Percentiles rank a stretch among this genome's conserved stretches.
These are phyloP conservation scores for Austroboletus festivus DNA, from an alignment of 768 basidiomycete genomes.

Conservation along the genomic window DNA sequence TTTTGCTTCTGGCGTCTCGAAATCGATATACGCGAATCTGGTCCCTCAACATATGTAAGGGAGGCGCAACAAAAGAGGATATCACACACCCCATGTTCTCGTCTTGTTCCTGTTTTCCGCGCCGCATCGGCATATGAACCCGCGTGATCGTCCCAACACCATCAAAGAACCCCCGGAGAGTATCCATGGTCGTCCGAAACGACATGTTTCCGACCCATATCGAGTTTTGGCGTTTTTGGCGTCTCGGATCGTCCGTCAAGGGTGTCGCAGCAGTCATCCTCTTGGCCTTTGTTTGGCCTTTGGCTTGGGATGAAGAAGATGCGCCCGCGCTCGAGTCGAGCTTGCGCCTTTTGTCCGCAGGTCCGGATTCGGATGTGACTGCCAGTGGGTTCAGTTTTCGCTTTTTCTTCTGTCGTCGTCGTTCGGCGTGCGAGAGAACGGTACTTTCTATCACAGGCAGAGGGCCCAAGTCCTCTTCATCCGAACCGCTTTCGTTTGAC, in stretches of 20 bases:
- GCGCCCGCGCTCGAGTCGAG: constrained; percentile 25
- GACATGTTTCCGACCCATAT: constrained; percentile 96
- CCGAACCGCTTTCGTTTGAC: constrained; percentile 4
- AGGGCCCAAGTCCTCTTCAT: constrained; percentile 9
- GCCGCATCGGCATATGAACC: constrained; percentile 83
- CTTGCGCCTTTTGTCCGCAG: constrained; percentile 46
- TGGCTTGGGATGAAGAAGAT: not conserved
- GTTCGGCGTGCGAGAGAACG: constrained; percentile 75
- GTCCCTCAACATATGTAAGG: constrained; percentile 4
- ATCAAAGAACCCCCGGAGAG: constrained; percentile 69
- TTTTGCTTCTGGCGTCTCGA: constrained; percentile 74
- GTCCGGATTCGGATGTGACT: constrained; percentile 1
- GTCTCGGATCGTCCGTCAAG: constrained; percentile 10
- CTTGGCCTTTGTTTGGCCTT: constrained; percentile 1
- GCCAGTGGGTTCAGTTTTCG: constrained; percentile 23
- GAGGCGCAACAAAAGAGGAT: constrained; percentile 1
- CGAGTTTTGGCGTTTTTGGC: constrained; percentile 70
- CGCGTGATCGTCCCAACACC: constrained; percentile 73
- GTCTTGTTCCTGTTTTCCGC: constrained; percentile 45
- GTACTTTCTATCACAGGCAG: constrained; percentile 21
- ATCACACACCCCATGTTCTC: constrained; percentile 77
- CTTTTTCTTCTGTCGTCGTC: constrained; percentile 57
- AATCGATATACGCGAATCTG: constrained; percentile 97
- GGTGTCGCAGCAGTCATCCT: not conserved
- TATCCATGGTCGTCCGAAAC: constrained; percentile 79